Evolutionary conservation across 805 yeast species (phyloP), one percentile per base, ranked within the genome.

Genomic region (Hanseniaspora singularis): DNA sequence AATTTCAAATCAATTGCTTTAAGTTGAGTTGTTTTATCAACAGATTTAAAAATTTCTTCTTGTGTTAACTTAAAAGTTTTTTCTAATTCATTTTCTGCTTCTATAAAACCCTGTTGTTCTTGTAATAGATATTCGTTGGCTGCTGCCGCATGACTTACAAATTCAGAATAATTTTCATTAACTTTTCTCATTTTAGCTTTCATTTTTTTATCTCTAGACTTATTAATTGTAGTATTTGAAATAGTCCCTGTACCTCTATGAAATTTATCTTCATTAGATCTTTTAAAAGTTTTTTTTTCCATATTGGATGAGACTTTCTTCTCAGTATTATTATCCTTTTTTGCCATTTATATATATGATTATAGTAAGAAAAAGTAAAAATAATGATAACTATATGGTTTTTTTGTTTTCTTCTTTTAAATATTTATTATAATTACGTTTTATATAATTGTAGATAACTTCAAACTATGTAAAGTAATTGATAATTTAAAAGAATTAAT

Each of bases 31-130:
- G 79, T 63, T 28, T 71, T 68, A 62, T 89, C 97, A 3, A 92
- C 96, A 11, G 74, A 77, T 26, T 73, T 71, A 22, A 66, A 72
- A 31, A 92, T 79, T 43, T 89, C 96, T 12, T 73, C 72, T 61
- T 92, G 99, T 28, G 70, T 74, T 54, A 84, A 84, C 63, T 82
- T 84, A 66, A 68, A 85, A 0, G 98, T 92, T 61, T 77, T 79
- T 64, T 92, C 99, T 88, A 89, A 79, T 47, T 71, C 76, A n/a
- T 80, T 80, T 57, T 92, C 98, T 5, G 96, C 86, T 62, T 92
- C 98, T 51, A 92, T 62, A 56, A 70, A 81, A 38, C 99, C 99
- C 4, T 71, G 74, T 24, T 81, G 80, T 65, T 92, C 97, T 51
- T 82, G 84, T 28, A 86, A 66, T 52, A 92, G 70, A 56, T 86